phyloP scores from a whole-genome alignment of 192 early-diverging fungal genomes.

The Gaertneriomyces sp. region DNA sequence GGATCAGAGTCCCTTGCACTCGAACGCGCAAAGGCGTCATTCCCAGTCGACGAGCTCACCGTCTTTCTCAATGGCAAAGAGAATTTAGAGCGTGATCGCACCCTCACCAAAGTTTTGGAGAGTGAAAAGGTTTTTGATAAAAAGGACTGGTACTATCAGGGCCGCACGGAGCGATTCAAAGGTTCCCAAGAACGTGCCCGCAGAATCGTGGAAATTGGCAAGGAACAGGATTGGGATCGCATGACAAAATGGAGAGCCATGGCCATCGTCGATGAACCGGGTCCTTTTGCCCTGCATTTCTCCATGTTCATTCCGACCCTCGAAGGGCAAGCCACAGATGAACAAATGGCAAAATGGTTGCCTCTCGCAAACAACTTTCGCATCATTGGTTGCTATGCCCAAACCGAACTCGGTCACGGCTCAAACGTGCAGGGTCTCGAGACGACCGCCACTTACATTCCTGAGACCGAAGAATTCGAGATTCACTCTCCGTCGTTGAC shows the following conservation, averaged over 20 bases:
- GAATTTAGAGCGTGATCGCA: slow-evolving; percentile 53
- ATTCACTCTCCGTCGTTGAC: slow-evolving; percentile 75
- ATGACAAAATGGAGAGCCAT: slow-evolving; percentile 49
- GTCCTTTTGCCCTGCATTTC: slow-evolving; percentile 71
- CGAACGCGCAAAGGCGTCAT: slow-evolving; percentile 68
- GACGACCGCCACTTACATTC: slow-evolving; percentile 79
- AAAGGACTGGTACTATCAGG: slow-evolving; percentile 65
- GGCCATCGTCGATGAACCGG: slow-evolving; percentile 56
- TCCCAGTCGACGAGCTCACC: slow-evolving; percentile 63
- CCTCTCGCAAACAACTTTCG: slow-evolving; percentile 67
- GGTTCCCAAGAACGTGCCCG: slow-evolving; percentile 58
- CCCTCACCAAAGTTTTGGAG: slow-evolving; percentile 58
- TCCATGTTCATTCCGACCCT: slow-evolving; percentile 83
- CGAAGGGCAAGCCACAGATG: slow-evolving; percentile 65
- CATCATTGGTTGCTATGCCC: slow-evolving; percentile 84
- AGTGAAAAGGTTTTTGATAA: slow-evolving; percentile 72
- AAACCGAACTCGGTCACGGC: slow-evolving; percentile 80
- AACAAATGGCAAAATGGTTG: slow-evolving; percentile 76
- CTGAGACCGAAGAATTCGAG: slow-evolving; percentile 83
- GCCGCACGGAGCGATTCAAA: slow-evolving; percentile 65
- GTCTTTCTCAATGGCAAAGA: slow-evolving; percentile 64
- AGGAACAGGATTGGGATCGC: slow-evolving; percentile 54
- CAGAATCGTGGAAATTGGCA: slow-evolving; percentile 60
- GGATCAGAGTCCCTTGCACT: slow-evolving; percentile 41
- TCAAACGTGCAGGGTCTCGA: slow-evolving; percentile 88